Percentiles rank a stretch among this genome's conserved stretches.
Conservation (phyloP, 768 basidiomycete species). For the Cubamyces sp. region DNA sequence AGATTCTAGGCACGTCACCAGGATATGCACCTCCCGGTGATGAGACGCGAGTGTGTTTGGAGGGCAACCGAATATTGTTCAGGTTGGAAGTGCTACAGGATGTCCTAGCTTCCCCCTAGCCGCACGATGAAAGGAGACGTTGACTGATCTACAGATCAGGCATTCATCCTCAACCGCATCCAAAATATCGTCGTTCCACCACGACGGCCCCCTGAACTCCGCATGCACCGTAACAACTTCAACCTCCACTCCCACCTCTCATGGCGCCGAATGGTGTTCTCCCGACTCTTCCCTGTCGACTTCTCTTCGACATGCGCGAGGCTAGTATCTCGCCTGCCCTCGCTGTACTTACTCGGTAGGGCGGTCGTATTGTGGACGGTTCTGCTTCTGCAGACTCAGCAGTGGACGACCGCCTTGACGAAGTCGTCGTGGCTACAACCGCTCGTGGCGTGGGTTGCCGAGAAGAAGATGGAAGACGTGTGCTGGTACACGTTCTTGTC, state of each 20-base stretch:
- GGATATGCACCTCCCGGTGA: no score
- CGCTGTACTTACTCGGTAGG: constrained; percentile 62
- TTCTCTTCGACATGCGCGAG: constrained; percentile 63
- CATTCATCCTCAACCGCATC: constrained; percentile 71
- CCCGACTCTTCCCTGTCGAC: constrained; percentile 63
- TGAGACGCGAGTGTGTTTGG: no score
- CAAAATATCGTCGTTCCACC: constrained; percentile 79
- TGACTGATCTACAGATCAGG: constrained; percentile 43
- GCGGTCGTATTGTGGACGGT: constrained; percentile 61
- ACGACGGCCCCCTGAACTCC: constrained; percentile 40
- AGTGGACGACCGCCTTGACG: constrained; percentile 40
- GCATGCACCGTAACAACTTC: constrained; percentile 19
- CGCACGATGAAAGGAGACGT: constrained; percentile 3
- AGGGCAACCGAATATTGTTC: no score
- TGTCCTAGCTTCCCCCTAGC: not conserved
- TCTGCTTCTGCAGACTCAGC: constrained; percentile 60
- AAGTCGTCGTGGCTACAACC: constrained; percentile 36
- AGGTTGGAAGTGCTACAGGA: not conserved
- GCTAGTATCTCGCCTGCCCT: constrained; percentile 61
- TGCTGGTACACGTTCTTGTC: constrained; percentile 79
- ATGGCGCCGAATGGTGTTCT: constrained; percentile 28
- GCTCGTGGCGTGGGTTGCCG: constrained; percentile 49
- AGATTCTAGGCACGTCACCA: no score
- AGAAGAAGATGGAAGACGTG: constrained; percentile 59
- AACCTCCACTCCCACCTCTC: constrained; percentile 6